Percentiles rank a stretch among this genome's conserved stretches.
These are phyloP conservation scores for Hypoxylon sp. DNA, from an alignment of 2,329 filamentous ascomycete species.

Conservation along the genomic window DNA sequence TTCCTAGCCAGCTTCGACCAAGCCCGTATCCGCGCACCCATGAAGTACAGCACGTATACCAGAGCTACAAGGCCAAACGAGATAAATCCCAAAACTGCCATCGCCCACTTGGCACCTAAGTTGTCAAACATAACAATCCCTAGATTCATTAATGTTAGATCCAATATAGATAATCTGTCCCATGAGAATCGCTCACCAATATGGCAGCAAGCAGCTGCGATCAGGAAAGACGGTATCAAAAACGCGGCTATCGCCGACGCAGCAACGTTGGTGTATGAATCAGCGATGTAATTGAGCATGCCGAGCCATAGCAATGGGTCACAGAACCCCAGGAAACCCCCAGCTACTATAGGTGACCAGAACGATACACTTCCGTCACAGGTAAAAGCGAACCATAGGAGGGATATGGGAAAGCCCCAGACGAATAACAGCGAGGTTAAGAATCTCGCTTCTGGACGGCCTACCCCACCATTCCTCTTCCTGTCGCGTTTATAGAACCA, in stretches of 20 bases:
- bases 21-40: slow-evolving; percentile 54
- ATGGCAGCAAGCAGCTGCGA: slow-evolving; percentile 59
- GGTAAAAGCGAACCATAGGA: slow-evolving; percentile 62
- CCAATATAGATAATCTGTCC: not conserved
- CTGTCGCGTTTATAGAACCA: slow-evolving; percentile 59
- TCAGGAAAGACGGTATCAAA: slow-evolving; percentile 60
- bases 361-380: slow-evolving; percentile 57
- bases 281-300: slow-evolving; percentile 62
- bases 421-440: slow-evolving; percentile 59
- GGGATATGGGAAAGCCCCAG: slow-evolving; percentile 60
- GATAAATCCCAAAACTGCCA: slow-evolving; percentile 60
- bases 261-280: slow-evolving; percentile 60
- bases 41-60: slow-evolving; percentile 61
- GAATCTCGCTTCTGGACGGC: slow-evolving; percentile 60
- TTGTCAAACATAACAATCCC: slow-evolving; percentile 57
- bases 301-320: slow-evolving; percentile 61
- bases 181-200: slow-evolving; percentile 52
- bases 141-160: slow-evolving; percentile 28
- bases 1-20: slow-evolving; percentile 57
- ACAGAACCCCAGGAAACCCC: slow-evolving; percentile 58
- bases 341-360: slow-evolving; percentile 60
- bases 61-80: slow-evolving; percentile 58
- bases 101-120: slow-evolving; percentile 59
- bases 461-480: slow-evolving; percentile 53
- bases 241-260: slow-evolving; percentile 61